A percentile compares a stretch with the other conserved stretches of the same genome.
Evolutionary conservation across 1,139 yeast genomes (phyloP).

Genomic region (Geotrichum citri-aurantii): DNA sequence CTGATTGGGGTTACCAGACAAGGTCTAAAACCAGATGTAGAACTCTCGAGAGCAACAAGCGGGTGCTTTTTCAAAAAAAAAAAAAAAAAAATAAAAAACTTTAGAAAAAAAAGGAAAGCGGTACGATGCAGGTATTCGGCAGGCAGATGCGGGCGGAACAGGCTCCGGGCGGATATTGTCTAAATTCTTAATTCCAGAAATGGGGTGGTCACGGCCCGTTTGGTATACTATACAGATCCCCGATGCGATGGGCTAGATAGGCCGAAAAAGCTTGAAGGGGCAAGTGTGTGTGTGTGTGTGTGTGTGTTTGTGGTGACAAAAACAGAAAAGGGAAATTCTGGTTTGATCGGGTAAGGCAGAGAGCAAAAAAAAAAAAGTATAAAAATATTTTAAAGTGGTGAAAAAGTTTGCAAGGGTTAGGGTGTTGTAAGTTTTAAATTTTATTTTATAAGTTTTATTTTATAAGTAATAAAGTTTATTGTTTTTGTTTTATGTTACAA

Average conservation of each 20-base stretch:
- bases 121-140: not conserved
- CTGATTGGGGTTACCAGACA: not conserved
- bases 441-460: not conserved
- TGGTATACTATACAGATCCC: not conserved
- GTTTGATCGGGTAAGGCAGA: not conserved
- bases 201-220: not conserved
- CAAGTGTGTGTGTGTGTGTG: not conserved
- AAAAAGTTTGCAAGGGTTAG: not conserved
- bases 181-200: not conserved
- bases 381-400: too few species aligned
- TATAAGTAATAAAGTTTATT: too few species aligned
- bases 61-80: too few species aligned
- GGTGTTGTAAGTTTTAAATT: not conserved
- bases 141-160: not conserved
- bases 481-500: too few species aligned
- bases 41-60: too few species aligned
- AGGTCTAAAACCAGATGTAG: not conserved
- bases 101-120: not conserved
- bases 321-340: not conserved
- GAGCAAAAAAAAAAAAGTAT: not conserved
- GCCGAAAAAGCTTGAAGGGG: not conserved
- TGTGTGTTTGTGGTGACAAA: not conserved
- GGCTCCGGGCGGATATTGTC: not conserved
- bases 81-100: too few species aligned
- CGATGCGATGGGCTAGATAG: not conserved